These are phyloP conservation scores for Neltuma alba DNA, from an alignment of 306 rosid species.

Conservation along the genomic window DNA sequence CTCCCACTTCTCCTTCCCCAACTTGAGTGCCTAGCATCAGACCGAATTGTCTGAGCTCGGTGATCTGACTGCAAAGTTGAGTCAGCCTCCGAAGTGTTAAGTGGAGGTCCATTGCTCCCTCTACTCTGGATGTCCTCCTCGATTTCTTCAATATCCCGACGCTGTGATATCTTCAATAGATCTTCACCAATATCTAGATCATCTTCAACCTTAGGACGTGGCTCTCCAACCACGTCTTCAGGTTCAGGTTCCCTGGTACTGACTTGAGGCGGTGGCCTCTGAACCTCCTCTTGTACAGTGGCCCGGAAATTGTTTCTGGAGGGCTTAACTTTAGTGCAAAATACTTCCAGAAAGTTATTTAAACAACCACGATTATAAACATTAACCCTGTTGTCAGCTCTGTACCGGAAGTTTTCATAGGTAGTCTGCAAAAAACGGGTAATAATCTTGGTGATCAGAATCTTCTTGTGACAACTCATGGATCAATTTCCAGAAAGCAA, in stretches of 20 bases:
- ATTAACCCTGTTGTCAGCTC: slow-evolving; percentile 78
- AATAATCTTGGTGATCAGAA: slow-evolving; percentile 17
- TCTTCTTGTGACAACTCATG: slow-evolving; percentile 9
- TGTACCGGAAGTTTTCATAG: slow-evolving; percentile 82
- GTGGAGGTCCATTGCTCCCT: slow-evolving; percentile 72
- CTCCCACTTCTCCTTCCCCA: slow-evolving; percentile 83
- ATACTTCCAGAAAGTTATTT: slow-evolving; percentile 80
- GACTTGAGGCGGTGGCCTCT: slow-evolving; percentile 50
- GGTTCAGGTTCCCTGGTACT: slow-evolving; percentile 43
- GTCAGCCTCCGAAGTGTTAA: slow-evolving; percentile 58
- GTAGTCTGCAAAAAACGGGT: slow-evolving; percentile 63
- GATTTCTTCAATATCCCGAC: slow-evolving; percentile 75
- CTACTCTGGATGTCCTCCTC: slow-evolving; percentile 70
- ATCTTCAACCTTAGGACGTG: slow-evolving; percentile 84
- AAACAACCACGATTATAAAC: slow-evolving; percentile 74
- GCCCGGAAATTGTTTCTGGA: slow-evolving; percentile 84
- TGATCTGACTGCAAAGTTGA: slow-evolving; percentile 75
- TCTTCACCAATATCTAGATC: slow-evolving; percentile 91
- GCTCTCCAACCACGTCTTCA: slow-evolving; percentile 62
- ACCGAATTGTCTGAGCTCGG: slow-evolving; percentile 73
- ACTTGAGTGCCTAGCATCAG: slow-evolving; percentile 76
- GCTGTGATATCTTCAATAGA: slow-evolving; percentile 88
- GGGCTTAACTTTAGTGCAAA: slow-evolving; percentile 73
- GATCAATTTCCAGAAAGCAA: slow-evolving; percentile 29
- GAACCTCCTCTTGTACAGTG: slow-evolving; percentile 70